Percentiles rank a stretch among this genome's conserved stretches.
These are phyloP conservation scores for Cyclostephanos invisitatus DNA, from an alignment of 108 stramenopile genomes.

Conservation along the genomic window DNA sequence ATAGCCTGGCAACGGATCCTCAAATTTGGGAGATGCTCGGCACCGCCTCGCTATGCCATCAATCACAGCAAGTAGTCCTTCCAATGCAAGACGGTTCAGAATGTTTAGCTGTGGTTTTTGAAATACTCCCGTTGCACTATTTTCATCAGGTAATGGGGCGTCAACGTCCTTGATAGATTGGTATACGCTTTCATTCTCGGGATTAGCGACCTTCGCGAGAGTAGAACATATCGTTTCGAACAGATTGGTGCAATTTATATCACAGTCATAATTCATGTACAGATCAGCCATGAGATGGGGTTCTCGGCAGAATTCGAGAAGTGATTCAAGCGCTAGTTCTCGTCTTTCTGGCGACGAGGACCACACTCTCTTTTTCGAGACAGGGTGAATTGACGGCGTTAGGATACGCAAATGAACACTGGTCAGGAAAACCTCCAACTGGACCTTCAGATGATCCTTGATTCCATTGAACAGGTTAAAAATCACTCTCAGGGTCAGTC, in stretches of 20 bases:
- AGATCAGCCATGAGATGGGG: conserved; percentile 92
- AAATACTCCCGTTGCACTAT: conserved; percentile 22
- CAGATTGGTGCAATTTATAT: conserved; percentile 93
- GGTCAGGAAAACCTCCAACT: conserved; percentile 96
- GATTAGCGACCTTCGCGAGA: conserved; percentile 65
- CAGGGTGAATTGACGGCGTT: conserved; percentile 41
- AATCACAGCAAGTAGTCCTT: conserved; percentile 88
- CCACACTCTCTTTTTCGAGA: conserved; percentile 27
- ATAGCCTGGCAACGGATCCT: background rate
- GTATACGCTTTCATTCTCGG: conserved; percentile 12
- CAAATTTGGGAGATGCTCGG: conserved; percentile 17
- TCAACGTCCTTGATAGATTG: background rate
- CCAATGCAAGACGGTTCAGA: conserved; percentile 82
- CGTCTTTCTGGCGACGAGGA: conserved; percentile 73
- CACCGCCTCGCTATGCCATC: conserved; percentile 80
- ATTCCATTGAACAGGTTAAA: conserved; percentile 97
- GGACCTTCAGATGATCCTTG: conserved; percentile 94
- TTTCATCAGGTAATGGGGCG: conserved; percentile 12
- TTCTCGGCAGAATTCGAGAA: conserved; percentile 94
- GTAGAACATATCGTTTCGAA: conserved; percentile 82
- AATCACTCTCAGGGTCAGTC: conserved; percentile 90
- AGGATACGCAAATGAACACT: conserved; percentile 83
- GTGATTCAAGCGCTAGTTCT: conserved; percentile 92
- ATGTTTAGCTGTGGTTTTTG: conserved; percentile 57
- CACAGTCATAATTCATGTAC: conserved; percentile 98